A percentile compares a stretch with the other conserved stretches of the same genome.
These are phyloP conservation scores for Vicia sativa DNA, from an alignment of 306 rosid genomes.

Conservation along the genomic window DNA sequence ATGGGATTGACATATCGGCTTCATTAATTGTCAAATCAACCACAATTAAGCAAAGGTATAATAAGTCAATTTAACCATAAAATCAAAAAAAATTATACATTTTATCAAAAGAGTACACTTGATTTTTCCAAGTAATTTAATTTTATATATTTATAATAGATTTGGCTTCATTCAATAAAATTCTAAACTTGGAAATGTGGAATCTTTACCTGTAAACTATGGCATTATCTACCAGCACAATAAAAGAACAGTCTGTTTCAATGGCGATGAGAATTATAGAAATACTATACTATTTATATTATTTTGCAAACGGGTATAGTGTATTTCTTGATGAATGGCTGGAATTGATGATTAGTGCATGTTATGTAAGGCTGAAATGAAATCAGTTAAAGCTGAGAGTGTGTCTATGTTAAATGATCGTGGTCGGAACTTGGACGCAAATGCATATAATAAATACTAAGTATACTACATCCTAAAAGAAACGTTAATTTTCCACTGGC, in stretches of 20 bases:
- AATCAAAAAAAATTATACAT: too few relatives aligned
- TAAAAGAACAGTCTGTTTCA: constrained; percentile 3
- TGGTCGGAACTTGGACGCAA: constrained; percentile 10
- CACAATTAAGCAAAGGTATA: too few relatives aligned
- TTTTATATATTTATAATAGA: too few relatives aligned
- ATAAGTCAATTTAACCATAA: too few relatives aligned
- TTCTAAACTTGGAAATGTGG: background rate
- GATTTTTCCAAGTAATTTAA: too few relatives aligned
- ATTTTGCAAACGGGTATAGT: background rate
- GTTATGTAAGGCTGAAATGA: constrained; percentile 8
- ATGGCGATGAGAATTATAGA: background rate
- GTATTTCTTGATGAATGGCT: constrained; percentile 14
- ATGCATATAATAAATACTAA: background rate
- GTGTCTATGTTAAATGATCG: background rate
- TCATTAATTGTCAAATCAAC: too few relatives aligned
- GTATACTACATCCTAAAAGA: constrained; percentile 1
- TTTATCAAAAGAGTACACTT: too few relatives aligned
- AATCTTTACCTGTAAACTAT: constrained; percentile 2
- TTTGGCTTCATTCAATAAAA: constrained; percentile 1
- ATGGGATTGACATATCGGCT: too few relatives aligned
- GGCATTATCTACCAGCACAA: background rate
- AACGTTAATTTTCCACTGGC: constrained; percentile 12
- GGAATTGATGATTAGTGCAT: constrained; percentile 22
- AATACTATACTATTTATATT: too few relatives aligned
- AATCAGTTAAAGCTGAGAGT: background rate